These are phyloP conservation scores for Magnolia sinica DNA, from an alignment of 164 flowering plant genomes.

Conservation along the genomic window DNA sequence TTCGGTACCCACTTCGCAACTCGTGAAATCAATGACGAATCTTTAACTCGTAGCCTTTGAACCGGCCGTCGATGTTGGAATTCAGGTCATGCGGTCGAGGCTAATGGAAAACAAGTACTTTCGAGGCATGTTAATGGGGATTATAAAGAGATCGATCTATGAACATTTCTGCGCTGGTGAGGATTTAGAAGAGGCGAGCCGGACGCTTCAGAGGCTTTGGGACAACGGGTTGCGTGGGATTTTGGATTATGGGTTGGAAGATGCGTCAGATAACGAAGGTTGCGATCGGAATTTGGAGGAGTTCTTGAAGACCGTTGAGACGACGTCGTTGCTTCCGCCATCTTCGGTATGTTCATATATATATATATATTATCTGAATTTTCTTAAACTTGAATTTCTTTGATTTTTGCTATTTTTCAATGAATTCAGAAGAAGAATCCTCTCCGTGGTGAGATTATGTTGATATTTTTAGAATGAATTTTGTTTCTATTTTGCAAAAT, in stretches of 20 bases:
- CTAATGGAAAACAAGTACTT: conserved; percentile 32
- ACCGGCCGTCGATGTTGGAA: conserved; percentile 65
- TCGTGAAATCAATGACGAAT: conserved; percentile 43
- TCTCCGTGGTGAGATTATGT: no score
- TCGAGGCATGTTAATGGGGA: conserved; percentile 26
- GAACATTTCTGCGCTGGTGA: conserved; percentile 84
- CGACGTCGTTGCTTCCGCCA: conserved; percentile 47
- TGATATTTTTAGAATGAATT: no score
- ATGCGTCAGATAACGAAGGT: conserved; percentile 46
- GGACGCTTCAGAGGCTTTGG: conserved; percentile 40
- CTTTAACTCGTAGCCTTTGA: conserved; percentile 48
- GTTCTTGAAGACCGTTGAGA: conserved; percentile 50
- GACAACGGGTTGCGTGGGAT: conserved; percentile 59
- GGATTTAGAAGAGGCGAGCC: conserved; percentile 39
- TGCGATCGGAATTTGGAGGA: conserved; percentile 60
- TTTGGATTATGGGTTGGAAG: conserved; percentile 72
- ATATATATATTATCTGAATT: no score
- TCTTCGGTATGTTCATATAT: conserved; percentile 80
- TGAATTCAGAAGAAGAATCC: no score
- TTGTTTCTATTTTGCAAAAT: no score
- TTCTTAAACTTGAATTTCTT: no score
- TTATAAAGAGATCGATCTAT: conserved; percentile 45
- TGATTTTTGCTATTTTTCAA: no score
- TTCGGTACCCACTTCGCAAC: conserved; percentile 35
- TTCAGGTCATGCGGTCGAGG: conserved; percentile 61